A percentile compares a stretch with the other conserved stretches of the same genome.
phyloP scores from a whole-genome alignment of 2,329 filamentous ascomycete genomes.

The Fusarium mexicanum region DNA sequence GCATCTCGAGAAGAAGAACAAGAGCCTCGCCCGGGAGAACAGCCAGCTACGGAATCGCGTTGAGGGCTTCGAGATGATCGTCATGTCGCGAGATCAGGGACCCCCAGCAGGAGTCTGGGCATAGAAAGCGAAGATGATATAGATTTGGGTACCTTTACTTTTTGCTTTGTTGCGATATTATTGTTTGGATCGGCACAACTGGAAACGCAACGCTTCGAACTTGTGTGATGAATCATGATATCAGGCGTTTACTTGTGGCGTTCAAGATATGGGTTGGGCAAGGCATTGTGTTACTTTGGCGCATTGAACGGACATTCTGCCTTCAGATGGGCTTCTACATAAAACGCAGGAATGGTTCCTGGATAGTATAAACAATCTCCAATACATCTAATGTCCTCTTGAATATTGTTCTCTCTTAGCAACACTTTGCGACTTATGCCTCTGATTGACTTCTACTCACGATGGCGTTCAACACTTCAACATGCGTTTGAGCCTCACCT shows the following conservation, averaged over 20 bases:
- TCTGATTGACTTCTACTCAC: not conserved
- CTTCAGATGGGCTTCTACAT: slow-evolving; percentile 14
- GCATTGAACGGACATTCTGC: slow-evolving; percentile 26
- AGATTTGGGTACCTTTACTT: not conserved
- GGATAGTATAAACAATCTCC: slow-evolving; percentile 39
- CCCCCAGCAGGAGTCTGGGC: slow-evolving; percentile 42
- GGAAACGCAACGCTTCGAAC: slow-evolving; percentile 22
- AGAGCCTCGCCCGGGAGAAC: slow-evolving; percentile 46
- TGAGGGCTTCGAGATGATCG: slow-evolving; percentile 44
- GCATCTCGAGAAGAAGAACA: slow-evolving; percentile 50
- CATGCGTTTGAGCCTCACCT: not conserved
- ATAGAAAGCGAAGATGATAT: not conserved
- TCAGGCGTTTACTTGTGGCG: slow-evolving; percentile 40
- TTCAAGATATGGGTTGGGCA: slow-evolving; percentile 21
- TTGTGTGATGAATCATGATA: slow-evolving; percentile 43
- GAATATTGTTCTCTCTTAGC: not conserved
- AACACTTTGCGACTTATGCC: not conserved
- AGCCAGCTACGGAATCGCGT: slow-evolving; percentile 46
- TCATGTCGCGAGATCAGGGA: slow-evolving; percentile 41
- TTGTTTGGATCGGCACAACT: slow-evolving; percentile 18
- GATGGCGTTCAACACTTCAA: not conserved
- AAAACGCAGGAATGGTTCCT: slow-evolving; percentile 26
- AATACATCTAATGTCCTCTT: slow-evolving; percentile 39
- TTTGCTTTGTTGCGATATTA: slow-evolving; percentile 19
- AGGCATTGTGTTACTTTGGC: slow-evolving; percentile 25